A percentile compares a stretch with the other conserved stretches of the same genome.
Conservation (phyloP, 2,329 filamentous ascomycete species). For the Phaeosphaeriaceae sp. region DNA sequence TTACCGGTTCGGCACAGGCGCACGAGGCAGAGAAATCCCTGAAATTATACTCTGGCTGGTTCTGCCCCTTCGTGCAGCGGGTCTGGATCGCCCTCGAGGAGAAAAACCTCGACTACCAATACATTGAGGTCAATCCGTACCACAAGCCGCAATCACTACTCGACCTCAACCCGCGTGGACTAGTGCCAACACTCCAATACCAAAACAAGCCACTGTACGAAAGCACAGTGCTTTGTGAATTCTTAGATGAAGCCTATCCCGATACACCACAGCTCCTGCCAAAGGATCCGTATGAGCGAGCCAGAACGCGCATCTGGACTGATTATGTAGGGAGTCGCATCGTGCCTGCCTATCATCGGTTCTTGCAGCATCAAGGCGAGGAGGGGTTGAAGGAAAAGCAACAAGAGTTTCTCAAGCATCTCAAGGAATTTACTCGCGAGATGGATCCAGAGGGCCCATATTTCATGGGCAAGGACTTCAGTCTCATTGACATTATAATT, state of each 20-base stretch:
- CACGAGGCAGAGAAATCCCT: constrained; percentile 55
- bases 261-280: constrained; percentile 63
- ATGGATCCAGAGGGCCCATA: constrained; percentile 70
- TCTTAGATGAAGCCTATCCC: constrained; percentile 74
- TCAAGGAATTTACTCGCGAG: constrained; percentile 68
- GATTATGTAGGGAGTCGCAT: constrained; percentile 73
- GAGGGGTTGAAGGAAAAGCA: constrained; percentile 59
- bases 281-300: constrained; percentile 67
- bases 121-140: constrained; percentile 75
- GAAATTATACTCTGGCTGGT: constrained; percentile 78
- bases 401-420: constrained; percentile 62
- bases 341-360: constrained; percentile 72
- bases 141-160: constrained; percentile 73
- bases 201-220: constrained; percentile 71
- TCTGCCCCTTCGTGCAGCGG: constrained; percentile 73
- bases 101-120: constrained; percentile 76
- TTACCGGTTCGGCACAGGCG: constrained; percentile 24
- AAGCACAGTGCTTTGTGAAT: constrained; percentile 75
- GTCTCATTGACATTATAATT: constrained; percentile 72
- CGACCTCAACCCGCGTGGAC: constrained; percentile 74
- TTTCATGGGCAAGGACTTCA: constrained; percentile 70
- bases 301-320: constrained; percentile 73
- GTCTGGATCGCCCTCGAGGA: constrained; percentile 76
- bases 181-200: constrained; percentile 73
- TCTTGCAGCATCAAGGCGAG: constrained; percentile 51